phyloP scores from a whole-genome alignment of 2,329 filamentous ascomycete genomes.

The Nothopassalora personata region DNA sequence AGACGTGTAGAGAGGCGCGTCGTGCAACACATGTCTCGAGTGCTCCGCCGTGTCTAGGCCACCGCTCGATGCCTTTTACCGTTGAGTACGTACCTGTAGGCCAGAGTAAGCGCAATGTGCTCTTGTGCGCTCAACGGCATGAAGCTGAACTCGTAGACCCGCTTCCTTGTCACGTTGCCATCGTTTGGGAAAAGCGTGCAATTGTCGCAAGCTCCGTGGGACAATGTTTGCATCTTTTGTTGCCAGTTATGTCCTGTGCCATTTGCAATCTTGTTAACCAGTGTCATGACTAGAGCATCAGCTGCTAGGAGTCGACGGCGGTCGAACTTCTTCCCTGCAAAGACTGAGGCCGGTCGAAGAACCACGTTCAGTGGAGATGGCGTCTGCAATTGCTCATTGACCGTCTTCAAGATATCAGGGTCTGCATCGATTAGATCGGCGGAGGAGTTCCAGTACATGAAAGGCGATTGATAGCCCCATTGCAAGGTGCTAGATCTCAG shows the following conservation, averaged over 20 bases:
- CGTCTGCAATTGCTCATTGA: slow-evolving; percentile 59
- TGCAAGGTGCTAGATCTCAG: slow-evolving; percentile 39
- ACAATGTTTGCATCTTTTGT: slow-evolving; percentile 51
- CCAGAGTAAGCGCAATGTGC: slow-evolving; percentile 56
- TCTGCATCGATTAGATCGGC: slow-evolving; percentile 56
- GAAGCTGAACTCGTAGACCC: slow-evolving; percentile 74
- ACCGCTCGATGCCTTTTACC: too few relatives aligned
- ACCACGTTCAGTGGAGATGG: slow-evolving; percentile 68
- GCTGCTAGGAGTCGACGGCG: slow-evolving; percentile 63
- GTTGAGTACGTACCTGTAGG: slow-evolving; percentile 45
- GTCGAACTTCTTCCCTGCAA: slow-evolving; percentile 73
- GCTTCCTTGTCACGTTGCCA: slow-evolving; percentile 50
- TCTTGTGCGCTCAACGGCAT: slow-evolving; percentile 66
- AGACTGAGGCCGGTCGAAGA: slow-evolving; percentile 70
- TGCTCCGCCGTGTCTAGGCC: too few relatives aligned
- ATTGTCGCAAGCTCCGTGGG: slow-evolving; percentile 44
- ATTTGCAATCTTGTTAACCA: slow-evolving; percentile 64
- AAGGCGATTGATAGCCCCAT: slow-evolving; percentile 77
- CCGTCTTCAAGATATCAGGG: slow-evolving; percentile 59
- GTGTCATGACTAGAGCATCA: slow-evolving; percentile 71
- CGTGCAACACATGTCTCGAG: too few relatives aligned
- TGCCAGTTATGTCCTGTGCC: slow-evolving; percentile 63
- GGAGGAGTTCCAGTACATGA: slow-evolving; percentile 74
- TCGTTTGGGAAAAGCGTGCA: slow-evolving; percentile 63
- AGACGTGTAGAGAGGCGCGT: too few relatives aligned